Base-by-base conservation (phyloP, 2,329 filamentous ascomycete genomes). In the Colletotrichum agaves region DNA sequence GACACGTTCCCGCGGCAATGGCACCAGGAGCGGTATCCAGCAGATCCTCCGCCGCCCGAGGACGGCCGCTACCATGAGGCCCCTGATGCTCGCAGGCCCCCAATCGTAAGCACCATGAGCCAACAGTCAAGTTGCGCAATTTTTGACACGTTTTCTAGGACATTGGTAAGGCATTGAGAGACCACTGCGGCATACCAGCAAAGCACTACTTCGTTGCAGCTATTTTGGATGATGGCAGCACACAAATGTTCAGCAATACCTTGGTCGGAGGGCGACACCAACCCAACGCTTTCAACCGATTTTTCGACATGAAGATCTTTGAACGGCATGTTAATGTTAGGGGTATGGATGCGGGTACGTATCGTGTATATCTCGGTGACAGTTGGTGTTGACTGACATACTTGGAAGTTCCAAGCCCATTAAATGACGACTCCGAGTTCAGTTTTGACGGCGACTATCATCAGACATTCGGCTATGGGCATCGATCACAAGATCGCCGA, bases 131-230 rank as follows among this genome's bases (percentile, higher is more conserved):
- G 13, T 23, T 23, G 12, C n/a, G 4, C 23, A 41, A 21, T 11
- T 15, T 39, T 46, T 57, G 10, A 60, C 65, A 31, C n/a, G 8
- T 3, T 31, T 43, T 33, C 23, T 65, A 86, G 84, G 77, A 84
- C 72, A 85, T 88, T 37, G 82, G 82, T 37, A 80, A 82, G 68
- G 85, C 83, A 27, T 76, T 89, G 11, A 79, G 83, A 15, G 82
- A 85, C 55, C 79, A 85, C 44, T 88, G 85, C 70, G 80, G 81
- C 41, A 85, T 88, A 50, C 80, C 83, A 2, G 82, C 81, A 11
- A 80, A 82, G 58, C 78, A 78, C 67, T 88, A 84, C 73, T 87
- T 88, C 70, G 78, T 88, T 37, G 85, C 83, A 11, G 82, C 81
- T 2, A 76, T 86, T 44, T 77, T 80, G 39, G 83, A 86, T 31